Evolutionary conservation across 2,329 filamentous ascomycete genomes (phyloP), one percentile per base, ranked within the genome.

Genomic region (Fusarium papillatum): DNA sequence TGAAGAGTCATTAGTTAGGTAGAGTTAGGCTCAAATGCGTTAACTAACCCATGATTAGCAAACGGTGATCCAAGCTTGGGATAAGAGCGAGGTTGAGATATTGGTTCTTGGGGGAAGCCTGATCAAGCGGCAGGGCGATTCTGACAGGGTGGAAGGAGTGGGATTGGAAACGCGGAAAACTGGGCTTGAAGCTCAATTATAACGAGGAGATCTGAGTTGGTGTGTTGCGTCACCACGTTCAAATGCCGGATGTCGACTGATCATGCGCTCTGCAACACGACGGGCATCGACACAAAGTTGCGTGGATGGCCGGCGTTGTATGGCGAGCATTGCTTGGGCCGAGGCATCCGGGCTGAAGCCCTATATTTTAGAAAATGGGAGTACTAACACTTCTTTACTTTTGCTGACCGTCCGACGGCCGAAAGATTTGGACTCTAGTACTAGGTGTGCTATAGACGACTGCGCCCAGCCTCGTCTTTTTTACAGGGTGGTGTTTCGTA

Each of bases 401-500:
- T 26, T 50, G 16, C 8, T 19, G 8, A 17, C 7, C 8, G 46
- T 26, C 46, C 46, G 46, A 3, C 3, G 16, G 4, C 8, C 46
- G 8, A 50, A 48, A 16, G 2, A 16, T 46, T 46, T 46, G 9
- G n/a, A 46, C 11, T 46, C 14, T 46, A 1, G 2, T 13, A 24
- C 22, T 24, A 10, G 22, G 22, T 6, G 24, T 17, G 14, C 4
- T 48, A 24, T 24, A 2, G 7, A 24, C 22, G 14, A 48, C 7
- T 26, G 43, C 2, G 3, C 9, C 22, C 1, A 48, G 83, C 84
- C 0, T 75, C 34, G 53, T 74, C 6, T 87, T 87, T 63, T 87
- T 86, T 70, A 84, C 81, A 1, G 81, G 68, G 3, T 86, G 82
- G 82, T 85, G 83, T 68, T 80, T 82, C 46, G 57, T 85, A 2